Conservation (phyloP, 129 eudicot genomes). For the Flaveria linearis region DNA sequence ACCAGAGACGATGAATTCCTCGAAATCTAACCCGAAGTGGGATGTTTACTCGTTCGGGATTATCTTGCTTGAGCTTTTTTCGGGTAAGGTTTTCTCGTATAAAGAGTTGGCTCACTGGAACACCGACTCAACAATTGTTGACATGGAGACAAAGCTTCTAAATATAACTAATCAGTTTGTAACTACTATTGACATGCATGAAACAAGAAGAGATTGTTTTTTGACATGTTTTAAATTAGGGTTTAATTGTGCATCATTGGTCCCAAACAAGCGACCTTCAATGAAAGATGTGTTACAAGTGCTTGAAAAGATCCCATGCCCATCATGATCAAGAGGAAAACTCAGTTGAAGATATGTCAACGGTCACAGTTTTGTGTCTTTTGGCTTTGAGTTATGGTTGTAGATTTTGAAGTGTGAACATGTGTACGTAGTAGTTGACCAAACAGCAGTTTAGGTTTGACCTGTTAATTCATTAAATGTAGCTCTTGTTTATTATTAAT, state of each 20-base stretch:
- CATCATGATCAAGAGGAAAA: slow-evolving; percentile 27
- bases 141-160: slow-evolving; percentile 48
- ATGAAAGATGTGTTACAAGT: slow-evolving; percentile 80
- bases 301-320: slow-evolving; percentile 57
- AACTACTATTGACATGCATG: slow-evolving; percentile 41
- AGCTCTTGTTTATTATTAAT: neutral
- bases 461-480: neutral
- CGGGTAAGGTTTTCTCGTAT: slow-evolving; percentile 66
- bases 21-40: slow-evolving; percentile 76
- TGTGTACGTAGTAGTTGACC: slow-evolving; percentile 9
- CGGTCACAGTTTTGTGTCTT: slow-evolving; percentile 22
- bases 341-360: slow-evolving; percentile 6
- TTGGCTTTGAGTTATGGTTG: neutral
- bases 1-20: slow-evolving; percentile 64
- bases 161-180: slow-evolving; percentile 57
- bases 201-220: slow-evolving; percentile 42
- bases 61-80: slow-evolving; percentile 69
- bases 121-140: slow-evolving; percentile 33
- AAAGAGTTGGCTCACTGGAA: slow-evolving; percentile 62
- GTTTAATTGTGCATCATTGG: slow-evolving; percentile 65
- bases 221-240: slow-evolving; percentile 69
- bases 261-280: slow-evolving; percentile 77
- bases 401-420: slow-evolving; percentile 14
- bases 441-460: slow-evolving; percentile 11
- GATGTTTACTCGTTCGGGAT: slow-evolving; percentile 94